Percentiles rank a stretch among this genome's conserved stretches.
These are phyloP conservation scores for Talaromyces sp. DNA, from an alignment of 2,329 filamentous ascomycete species.

Conservation along the genomic window DNA sequence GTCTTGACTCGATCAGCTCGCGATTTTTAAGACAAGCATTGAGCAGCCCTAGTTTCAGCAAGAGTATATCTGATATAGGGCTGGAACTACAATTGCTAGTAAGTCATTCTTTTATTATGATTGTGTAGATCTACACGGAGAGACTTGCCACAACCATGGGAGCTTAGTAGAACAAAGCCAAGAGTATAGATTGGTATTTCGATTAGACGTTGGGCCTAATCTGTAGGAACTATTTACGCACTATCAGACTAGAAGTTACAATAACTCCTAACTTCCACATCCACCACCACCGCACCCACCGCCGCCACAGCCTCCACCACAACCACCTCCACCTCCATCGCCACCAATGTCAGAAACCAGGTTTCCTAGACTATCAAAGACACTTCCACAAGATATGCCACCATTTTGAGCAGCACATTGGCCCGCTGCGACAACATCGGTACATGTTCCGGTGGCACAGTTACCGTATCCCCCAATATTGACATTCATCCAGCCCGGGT, in stretches of 20 bases:
- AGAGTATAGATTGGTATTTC: background rate
- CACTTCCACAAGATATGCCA: background rate
- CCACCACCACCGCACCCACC: background rate
- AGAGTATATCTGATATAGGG: background rate
- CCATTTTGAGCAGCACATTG: background rate
- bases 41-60: background rate
- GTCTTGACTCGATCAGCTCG: too few species aligned
- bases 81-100: background rate
- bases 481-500: slow-evolving; percentile 42
- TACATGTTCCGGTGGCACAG: slow-evolving; percentile 43
- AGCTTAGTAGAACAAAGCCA: background rate
- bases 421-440: slow-evolving; percentile 32
- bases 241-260: background rate
- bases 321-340: background rate
- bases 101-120: background rate
- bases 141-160: background rate
- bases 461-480: slow-evolving; percentile 38
- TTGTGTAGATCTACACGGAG: background rate
- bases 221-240: background rate
- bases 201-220: background rate
- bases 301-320: slow-evolving; percentile 3
- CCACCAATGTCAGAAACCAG: background rate
- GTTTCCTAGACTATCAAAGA: background rate
- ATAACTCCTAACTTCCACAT: background rate
- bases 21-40: background rate